Evolutionary conservation across 495 filamentous ascomycete species (phyloP), one percentile per base, ranked within the genome.

Genomic region (Penicillium herquei): DNA sequence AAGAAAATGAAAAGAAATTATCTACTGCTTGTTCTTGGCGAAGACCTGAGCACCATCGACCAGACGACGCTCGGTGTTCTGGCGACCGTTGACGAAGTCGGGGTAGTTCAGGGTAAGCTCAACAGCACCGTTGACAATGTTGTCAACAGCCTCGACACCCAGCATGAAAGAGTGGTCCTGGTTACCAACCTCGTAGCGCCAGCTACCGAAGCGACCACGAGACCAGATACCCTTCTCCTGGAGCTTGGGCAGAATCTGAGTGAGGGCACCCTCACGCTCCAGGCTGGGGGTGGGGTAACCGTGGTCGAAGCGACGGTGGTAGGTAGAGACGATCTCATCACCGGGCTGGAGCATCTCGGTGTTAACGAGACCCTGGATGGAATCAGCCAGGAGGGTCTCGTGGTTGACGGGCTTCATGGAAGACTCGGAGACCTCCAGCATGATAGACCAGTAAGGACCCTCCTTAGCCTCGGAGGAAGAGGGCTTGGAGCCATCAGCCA

Each of bases 101-200:
- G 95, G 95, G 76, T 98, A 96, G 81, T 99, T 97, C 63, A 98
- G 84, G 51, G 94, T 99, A 71, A 98, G 77, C 81, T 99, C 94
- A 56, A 92, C 89, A 3, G 89, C 89, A 61, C 94, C 94, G 74
- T 89, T 93, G 67, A 96, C 86, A 70, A 99, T 94, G 76, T 92
- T 83, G 77, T 99, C 94, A 39, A 88, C 92, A 44, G 94, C 94
- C 76, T 99, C 94, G 14, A 97, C 94, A 71, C 94, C 94, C 43
- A 97, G 81, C 94, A 98, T 98, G 80, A 99, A 98, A 37, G 87
- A 91, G 81, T 98, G 94, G 71, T 98, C 92, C 79, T 97, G 93
- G 83, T 97, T 97, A 59, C 88, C 87, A 62, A 92, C 89, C 76
- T 99, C 94, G 78, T 99, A 99, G 65, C 91, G 81, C 94, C 94